Evolutionary conservation across 2,329 filamentous ascomycete genomes (phyloP).

Genomic region (Paraconiothyrium brasiliense): DNA sequence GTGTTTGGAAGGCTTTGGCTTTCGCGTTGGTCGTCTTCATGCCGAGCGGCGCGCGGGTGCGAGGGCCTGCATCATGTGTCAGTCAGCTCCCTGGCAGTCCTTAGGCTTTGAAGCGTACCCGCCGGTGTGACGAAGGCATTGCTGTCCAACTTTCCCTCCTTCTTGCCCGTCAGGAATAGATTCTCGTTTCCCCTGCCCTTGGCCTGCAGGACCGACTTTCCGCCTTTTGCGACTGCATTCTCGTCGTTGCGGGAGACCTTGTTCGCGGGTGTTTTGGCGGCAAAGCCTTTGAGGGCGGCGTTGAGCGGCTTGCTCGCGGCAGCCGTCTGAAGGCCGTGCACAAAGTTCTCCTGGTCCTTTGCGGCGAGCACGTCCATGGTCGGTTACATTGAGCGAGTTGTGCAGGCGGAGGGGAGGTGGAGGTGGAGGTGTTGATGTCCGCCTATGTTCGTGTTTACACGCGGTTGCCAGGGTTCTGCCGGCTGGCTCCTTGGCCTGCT

Average conservation of each 20-base stretch:
- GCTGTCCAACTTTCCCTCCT: conserved; percentile 62
- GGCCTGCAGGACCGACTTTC: conserved; percentile 67
- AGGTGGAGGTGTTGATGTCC: conserved; percentile 10
- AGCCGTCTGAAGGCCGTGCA: conserved; percentile 76
- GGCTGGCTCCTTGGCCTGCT: conserved; percentile 20
- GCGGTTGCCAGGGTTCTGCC: conserved; percentile 36
- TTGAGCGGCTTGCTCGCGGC: conserved; percentile 77
- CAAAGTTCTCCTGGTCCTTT: conserved; percentile 87
- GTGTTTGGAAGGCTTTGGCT: conserved; percentile 72
- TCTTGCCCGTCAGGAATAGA: conserved; percentile 61
- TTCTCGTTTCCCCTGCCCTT: conserved; percentile 67
- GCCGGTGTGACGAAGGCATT: conserved; percentile 81
- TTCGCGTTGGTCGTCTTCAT: conserved; percentile 98
- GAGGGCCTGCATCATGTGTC: conserved; percentile 60
- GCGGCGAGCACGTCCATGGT: conserved; percentile 74
- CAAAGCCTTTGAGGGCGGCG: conserved; percentile 68
- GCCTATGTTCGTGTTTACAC: conserved; percentile 36
- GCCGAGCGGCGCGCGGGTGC: conserved; percentile 81
- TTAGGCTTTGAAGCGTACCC: conserved; percentile 62
- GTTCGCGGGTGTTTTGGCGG: conserved; percentile 80
- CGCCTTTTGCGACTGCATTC: conserved; percentile 73
- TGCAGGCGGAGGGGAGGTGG: conserved; percentile 21
- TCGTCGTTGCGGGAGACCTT: conserved; percentile 83
- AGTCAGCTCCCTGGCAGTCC: conserved; percentile 12
- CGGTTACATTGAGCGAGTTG: conserved; percentile 44